phyloP scores from a whole-genome alignment of 306 rosid genomes.

The Ormosia semicastrata region DNA sequence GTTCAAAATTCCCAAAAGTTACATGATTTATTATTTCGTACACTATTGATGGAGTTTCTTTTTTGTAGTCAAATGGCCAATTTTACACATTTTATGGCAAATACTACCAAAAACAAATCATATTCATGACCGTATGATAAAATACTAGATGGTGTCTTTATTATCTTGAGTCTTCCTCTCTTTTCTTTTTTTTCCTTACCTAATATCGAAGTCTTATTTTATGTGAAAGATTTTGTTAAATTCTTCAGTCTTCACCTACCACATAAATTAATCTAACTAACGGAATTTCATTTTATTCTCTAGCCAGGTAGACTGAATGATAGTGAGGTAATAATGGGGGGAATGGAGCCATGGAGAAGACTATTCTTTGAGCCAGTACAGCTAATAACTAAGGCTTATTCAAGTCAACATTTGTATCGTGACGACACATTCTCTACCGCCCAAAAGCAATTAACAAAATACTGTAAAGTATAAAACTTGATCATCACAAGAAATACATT shows the following conservation, averaged over 20 bases:
- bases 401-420: conserved; percentile 31
- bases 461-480: not conserved
- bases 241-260: conserved; percentile 18
- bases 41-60: not conserved
- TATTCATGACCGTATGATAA: not conserved
- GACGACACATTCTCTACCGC: conserved; percentile 33
- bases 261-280: conserved; percentile 11
- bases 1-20: conserved; percentile 29
- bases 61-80: conserved; percentile 3
- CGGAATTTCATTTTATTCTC: conserved; percentile 21
- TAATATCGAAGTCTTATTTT: conserved; percentile 5
- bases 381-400: conserved; percentile 19
- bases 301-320: conserved; percentile 18
- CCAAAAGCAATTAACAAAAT: conserved; percentile 6
- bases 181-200: not conserved
- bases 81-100: not conserved
- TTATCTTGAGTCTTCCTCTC: not conserved
- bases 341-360: not conserved
- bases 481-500: not conserved
- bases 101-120: not conserved
- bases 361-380: conserved; percentile 12
- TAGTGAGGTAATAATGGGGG: not conserved
- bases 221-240: not conserved
- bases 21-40: not conserved
- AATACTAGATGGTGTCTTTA: not conserved